Evolutionary conservation across 2,329 filamentous ascomycete species (phyloP).

Genomic region (Diaporthe amygdali): DNA sequence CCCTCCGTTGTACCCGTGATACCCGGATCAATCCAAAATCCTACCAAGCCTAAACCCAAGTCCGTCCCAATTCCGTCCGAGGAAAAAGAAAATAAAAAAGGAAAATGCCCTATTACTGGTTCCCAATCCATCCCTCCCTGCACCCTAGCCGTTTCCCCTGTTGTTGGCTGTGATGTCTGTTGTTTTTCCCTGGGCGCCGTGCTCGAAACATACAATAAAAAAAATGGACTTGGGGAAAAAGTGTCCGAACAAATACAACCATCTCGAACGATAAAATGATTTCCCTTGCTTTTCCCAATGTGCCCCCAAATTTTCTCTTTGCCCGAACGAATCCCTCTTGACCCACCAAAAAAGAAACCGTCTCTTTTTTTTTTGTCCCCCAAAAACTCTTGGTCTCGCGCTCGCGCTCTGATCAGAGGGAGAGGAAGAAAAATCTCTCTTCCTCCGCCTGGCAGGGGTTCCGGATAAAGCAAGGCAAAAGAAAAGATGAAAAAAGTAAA

Average conservation of each 20-base stretch:
- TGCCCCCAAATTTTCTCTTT: not conserved
- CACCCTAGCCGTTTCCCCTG: constrained; percentile 13
- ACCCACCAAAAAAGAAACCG: not conserved
- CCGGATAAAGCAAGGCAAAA: constrained; percentile 4
- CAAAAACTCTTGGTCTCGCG: not conserved
- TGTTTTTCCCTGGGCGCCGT: constrained; percentile 9
- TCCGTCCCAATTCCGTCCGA: not conserved
- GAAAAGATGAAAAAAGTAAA: constrained; percentile 14
- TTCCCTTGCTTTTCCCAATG: constrained; percentile 8
- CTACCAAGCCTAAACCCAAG: not conserved
- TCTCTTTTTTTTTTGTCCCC: not conserved
- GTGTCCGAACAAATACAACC: not conserved
- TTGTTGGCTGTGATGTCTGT: constrained; percentile 11
- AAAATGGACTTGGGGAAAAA: constrained; percentile 8
- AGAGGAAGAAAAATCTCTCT: not conserved
- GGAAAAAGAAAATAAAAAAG: not conserved
- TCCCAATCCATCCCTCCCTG: constrained; percentile 2
- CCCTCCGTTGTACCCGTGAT: not conserved
- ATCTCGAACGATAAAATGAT: not conserved
- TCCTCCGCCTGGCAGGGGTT: not conserved
- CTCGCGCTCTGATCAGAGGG: not conserved
- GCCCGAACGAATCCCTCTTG: not conserved
- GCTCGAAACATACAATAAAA: constrained; percentile 8
- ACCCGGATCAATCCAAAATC: not conserved
- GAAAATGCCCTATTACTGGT: constrained; percentile 1